These are phyloP conservation scores for Calonectria henricotiae DNA, from an alignment of 2,329 filamentous ascomycete genomes.

Conservation along the genomic window DNA sequence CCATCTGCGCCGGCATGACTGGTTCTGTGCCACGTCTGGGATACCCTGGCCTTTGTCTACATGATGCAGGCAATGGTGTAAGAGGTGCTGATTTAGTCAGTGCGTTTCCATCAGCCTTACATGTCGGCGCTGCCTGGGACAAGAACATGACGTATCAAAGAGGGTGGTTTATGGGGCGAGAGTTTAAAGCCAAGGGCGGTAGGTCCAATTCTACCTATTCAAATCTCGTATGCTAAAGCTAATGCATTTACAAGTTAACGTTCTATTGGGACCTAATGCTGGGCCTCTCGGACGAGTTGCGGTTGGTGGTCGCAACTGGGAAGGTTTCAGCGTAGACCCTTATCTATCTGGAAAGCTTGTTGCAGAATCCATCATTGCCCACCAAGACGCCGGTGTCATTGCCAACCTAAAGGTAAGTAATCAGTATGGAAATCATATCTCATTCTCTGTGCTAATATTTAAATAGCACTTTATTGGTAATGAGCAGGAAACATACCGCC, in stretches of 20 bases:
- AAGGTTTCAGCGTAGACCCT: conserved; percentile 81
- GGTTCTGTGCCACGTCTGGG: conserved; percentile 64
- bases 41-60: conserved; percentile 67
- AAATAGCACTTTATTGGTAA: conserved; percentile 72
- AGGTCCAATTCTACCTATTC: conserved; percentile 55
- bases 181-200: conserved; percentile 72
- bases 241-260: conserved; percentile 66
- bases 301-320: conserved; percentile 82
- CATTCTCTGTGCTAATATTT: background rate
- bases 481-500: conserved; percentile 72
- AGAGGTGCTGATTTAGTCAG: conserved; percentile 66
- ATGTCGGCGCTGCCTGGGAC: conserved; percentile 71
- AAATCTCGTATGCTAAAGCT: background rate
- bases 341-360: conserved; percentile 80
- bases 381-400: conserved; percentile 85
- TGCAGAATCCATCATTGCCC: conserved; percentile 81
- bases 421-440: fast-evolving
- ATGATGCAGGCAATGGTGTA: conserved; percentile 68
- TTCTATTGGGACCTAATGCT: conserved; percentile 80
- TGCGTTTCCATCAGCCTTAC: conserved; percentile 66
- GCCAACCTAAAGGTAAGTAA: conserved; percentile 76
- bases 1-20: conserved; percentile 66
- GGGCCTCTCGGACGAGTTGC: conserved; percentile 82
- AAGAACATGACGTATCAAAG: conserved; percentile 68
- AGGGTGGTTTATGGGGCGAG: conserved; percentile 69